Conservation (phyloP, 2,329 filamentous ascomycete genomes). For the Botrytis galanthina region DNA sequence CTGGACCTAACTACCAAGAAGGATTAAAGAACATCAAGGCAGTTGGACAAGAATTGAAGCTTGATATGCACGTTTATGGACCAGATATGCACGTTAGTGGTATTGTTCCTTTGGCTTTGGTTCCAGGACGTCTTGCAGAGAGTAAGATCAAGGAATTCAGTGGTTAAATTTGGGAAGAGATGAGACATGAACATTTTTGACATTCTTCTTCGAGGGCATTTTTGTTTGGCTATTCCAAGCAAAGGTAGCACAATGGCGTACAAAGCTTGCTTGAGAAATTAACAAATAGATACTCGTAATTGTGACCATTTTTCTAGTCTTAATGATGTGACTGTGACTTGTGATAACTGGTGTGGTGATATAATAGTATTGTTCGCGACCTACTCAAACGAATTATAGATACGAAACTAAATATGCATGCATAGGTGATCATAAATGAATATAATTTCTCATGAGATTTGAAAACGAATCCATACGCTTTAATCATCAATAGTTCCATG, state of each 20-base stretch:
- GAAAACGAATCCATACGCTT: neutral
- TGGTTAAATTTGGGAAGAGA: conserved; percentile 28
- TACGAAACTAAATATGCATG: neutral
- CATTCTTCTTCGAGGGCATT: conserved; percentile 28
- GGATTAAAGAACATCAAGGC: conserved; percentile 99
- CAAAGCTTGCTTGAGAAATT: conserved; percentile 32
- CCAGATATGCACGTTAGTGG: conserved; percentile 87
- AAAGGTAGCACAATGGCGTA: conserved; percentile 32
- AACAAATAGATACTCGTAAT: conserved; percentile 38
- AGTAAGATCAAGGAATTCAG: conserved; percentile 59
- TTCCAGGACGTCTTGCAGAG: conserved; percentile 62
- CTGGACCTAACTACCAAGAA: conserved; percentile 99
- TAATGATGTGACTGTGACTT: neutral
- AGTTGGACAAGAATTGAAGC: conserved; percentile 87
- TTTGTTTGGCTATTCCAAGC: conserved; percentile 23
- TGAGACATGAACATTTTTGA: conserved; percentile 25
- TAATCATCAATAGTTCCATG: neutral
- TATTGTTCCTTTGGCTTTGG: conserved; percentile 88
- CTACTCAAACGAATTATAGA: neutral
- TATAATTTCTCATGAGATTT: neutral
- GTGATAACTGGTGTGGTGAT: neutral
- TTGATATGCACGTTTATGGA: conserved; percentile 89
- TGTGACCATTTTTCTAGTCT: conserved; percentile 20
- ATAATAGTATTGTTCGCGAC: neutral
- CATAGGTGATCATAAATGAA: neutral